These are phyloP conservation scores for Sambucus nigra DNA, from an alignment of 129 eudicot genomes.

Conservation along the genomic window DNA sequence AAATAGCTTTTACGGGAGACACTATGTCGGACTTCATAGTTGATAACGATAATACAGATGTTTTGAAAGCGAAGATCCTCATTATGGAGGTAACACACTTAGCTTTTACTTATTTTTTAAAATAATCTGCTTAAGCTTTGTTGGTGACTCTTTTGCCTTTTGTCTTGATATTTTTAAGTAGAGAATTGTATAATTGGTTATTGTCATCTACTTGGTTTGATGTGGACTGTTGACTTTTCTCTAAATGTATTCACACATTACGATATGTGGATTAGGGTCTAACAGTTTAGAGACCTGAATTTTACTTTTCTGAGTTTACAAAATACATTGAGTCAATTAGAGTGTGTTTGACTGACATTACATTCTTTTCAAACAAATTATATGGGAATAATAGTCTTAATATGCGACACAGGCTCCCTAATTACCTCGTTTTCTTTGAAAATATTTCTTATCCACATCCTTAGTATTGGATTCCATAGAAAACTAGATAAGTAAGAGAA, in stretches of 20 bases:
- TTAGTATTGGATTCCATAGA: too few relatives aligned
- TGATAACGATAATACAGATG: slow-evolving; percentile 52
- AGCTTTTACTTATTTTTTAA: neutral
- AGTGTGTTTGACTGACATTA: too few relatives aligned
- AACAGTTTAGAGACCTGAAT: too few relatives aligned
- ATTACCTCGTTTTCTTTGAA: too few relatives aligned
- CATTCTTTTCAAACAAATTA: too few relatives aligned
- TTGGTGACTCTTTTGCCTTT: neutral
- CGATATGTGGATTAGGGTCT: too few relatives aligned
- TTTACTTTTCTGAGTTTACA: too few relatives aligned
- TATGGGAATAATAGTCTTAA: too few relatives aligned
- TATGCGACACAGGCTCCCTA: too few relatives aligned
- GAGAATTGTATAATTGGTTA: neutral
- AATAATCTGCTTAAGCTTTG: neutral
- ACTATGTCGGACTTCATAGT: slow-evolving; percentile 83
- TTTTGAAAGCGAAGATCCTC: slow-evolving; percentile 74
- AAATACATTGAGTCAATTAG: too few relatives aligned
- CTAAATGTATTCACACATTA: neutral
- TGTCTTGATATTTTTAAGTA: neutral
- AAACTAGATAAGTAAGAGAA: too few relatives aligned
- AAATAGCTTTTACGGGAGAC: slow-evolving; percentile 94
- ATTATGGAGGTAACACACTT: slow-evolving; percentile 70
- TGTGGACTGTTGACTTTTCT: neutral
- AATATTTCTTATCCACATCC: too few relatives aligned
- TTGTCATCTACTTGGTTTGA: neutral